phyloP scores from a whole-genome alignment of 2,329 filamentous ascomycete species.

The Alternaria brassicae region DNA sequence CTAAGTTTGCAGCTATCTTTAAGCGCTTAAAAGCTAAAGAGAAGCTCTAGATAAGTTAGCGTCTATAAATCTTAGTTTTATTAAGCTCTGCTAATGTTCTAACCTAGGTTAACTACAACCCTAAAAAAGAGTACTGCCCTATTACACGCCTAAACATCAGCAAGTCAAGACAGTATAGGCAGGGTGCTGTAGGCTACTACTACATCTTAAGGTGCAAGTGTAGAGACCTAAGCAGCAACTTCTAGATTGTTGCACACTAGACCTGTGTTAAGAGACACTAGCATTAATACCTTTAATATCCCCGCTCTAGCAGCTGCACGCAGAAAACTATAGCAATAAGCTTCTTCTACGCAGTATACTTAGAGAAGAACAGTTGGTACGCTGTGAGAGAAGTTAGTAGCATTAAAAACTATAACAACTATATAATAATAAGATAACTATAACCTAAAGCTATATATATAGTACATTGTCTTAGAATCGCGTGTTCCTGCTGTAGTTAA shows the following conservation, averaged over 20 bases:
- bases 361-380: neutral
- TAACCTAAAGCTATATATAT: no score
- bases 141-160: constrained; percentile 9
- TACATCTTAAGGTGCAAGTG: constrained; percentile 7
- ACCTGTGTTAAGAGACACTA: neutral
- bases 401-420: constrained; percentile 2
- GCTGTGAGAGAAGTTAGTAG: constrained; percentile 5
- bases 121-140: constrained; percentile 8
- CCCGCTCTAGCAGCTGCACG: neutral
- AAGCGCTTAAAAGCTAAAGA: neutral
- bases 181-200: constrained; percentile 10
- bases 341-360: constrained; percentile 2
- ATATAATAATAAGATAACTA: constrained; percentile 6
- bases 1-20: constrained; percentile 3
- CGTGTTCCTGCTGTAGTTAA: no score
- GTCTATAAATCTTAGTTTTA: neutral
- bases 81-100: neutral
- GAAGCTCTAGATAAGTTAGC: constrained; percentile 1
- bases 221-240: constrained; percentile 7
- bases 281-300: constrained; percentile 1
- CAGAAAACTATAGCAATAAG: constrained; percentile 3
- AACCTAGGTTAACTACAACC: constrained; percentile 2
- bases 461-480: no score
- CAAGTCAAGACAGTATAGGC: constrained; percentile 5
- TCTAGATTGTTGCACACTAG: constrained; percentile 3